Evolutionary conservation across 2,329 filamentous ascomycete genomes (phyloP), one percentile per base, ranked within the genome.

Genomic region (Nemania serpens): DNA sequence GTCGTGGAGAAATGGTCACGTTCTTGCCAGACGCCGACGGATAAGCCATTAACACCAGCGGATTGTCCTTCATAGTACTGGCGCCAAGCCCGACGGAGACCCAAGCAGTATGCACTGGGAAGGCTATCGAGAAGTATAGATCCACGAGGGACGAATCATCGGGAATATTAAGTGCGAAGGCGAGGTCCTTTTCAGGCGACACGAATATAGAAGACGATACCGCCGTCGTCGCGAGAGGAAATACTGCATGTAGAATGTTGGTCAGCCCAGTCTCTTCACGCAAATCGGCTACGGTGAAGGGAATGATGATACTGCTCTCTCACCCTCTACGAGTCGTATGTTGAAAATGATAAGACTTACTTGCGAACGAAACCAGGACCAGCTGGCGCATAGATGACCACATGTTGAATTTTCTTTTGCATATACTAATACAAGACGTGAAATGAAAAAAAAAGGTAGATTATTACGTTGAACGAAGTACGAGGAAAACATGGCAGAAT

Each of bases 91-190:
- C 85, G 43, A 87, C 71, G 59, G 81, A 82, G 43, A 79, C 79
- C 83, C 83, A 88, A 37, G 80, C 78, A 39, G 77, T 73, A 10
- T 71, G 69, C 39, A 71, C 74, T 33, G 80, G 76, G 41, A 81
- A 79, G 59, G 80, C 78, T 15, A 87, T 66, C n/a, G 79, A 79
- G 71, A 87, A 84, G 74, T 79, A 86, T 41, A 86, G 69, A 66
- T 85, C 78, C 46, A 76, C 77, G 25, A 73, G 66, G 22, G 76
- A 75, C 15, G 51, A 11, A 58, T 80, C 89, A 73, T 88, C 94
- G 60, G 93, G 90, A 46, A 97, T 79, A 73, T 97, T 93, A 10
- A 97, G 70, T 18, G 85, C 86, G 59, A 84, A 82, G 7, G 89
- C 89, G 1, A 78, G 77, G 53, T 75, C 71, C 10, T 54, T 53